Percentiles rank a stretch among this genome's conserved stretches.
These are phyloP conservation scores for Aspergillus funiculosus DNA, from an alignment of 495 filamentous ascomycete genomes.

Conservation along the genomic window DNA sequence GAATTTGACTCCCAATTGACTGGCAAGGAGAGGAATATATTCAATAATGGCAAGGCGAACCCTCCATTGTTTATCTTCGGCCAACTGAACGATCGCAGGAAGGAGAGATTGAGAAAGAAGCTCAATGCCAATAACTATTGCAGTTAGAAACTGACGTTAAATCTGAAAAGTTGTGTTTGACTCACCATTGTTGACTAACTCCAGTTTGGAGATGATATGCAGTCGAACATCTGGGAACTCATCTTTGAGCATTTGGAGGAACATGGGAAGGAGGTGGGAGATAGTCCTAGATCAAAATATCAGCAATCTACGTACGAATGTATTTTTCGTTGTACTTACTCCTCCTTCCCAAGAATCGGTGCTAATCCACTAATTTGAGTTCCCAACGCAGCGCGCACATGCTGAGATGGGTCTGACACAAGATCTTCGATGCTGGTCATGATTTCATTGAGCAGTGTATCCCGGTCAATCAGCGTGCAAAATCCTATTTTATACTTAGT, in stretches of 20 bases:
- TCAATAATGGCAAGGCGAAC: conserved; percentile 97
- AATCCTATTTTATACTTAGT: conserved; percentile 55
- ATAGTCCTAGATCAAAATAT: conserved; percentile 62
- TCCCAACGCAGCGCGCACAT: conserved; percentile 90
- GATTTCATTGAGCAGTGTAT: conserved; percentile 88
- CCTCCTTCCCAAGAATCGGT: conserved; percentile 94
- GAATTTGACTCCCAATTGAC: conserved; percentile 93
- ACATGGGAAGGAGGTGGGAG: conserved; percentile 95
- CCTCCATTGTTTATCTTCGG: conserved; percentile 99
- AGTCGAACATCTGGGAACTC: conserved; percentile 96
- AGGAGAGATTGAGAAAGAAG: conserved; percentile 92
- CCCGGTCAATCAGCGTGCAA: conserved; percentile 78
- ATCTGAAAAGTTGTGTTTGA: background rate
- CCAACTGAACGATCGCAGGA: conserved; percentile 95
- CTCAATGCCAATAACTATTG: conserved; percentile 89
- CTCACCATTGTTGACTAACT: conserved; percentile 92
- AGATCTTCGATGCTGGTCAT: conserved; percentile 96
- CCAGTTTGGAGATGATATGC: conserved; percentile 97
- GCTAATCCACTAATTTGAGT: conserved; percentile 97
- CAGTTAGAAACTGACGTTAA: conserved; percentile 9
- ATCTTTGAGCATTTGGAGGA: conserved; percentile 98
- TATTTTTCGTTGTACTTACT: conserved; percentile 54
- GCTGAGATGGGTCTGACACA: conserved; percentile 91
- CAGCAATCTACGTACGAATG: conserved; percentile 3
- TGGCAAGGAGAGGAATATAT: conserved; percentile 94